A percentile compares a stretch with the other conserved stretches of the same genome.
phyloP scores from a whole-genome alignment of 768 basidiomycete species.

The Gelatoporia subvermispora region DNA sequence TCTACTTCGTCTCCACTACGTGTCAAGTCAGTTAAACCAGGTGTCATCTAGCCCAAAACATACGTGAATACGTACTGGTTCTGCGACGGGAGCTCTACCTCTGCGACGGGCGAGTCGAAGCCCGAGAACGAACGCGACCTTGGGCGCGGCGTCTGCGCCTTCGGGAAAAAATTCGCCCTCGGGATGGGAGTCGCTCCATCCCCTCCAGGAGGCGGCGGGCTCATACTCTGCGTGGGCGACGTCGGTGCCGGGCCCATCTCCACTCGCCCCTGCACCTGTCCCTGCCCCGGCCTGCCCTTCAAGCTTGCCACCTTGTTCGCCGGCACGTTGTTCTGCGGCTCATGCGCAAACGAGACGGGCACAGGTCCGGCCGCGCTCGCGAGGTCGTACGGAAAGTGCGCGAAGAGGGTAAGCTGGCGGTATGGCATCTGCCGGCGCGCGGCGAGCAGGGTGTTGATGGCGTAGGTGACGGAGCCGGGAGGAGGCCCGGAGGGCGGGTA shows the following conservation, averaged over 20 bases:
- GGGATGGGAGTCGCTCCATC: constrained; percentile 30
- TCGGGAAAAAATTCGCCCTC: constrained; percentile 62
- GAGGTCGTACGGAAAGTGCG: constrained; percentile 48
- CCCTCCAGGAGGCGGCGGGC: neutral
- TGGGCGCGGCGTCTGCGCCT: constrained; percentile 43
- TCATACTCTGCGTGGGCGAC: neutral
- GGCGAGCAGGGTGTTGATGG: constrained; percentile 17
- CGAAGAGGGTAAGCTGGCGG: constrained; percentile 56
- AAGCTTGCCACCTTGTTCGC: constrained; percentile 16
- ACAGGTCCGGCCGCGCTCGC: constrained; percentile 48
- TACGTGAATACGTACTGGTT: constrained; percentile 19
- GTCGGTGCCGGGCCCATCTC: neutral
- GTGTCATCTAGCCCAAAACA: constrained; percentile 1
- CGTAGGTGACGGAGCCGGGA: constrained; percentile 21
- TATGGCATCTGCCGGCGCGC: constrained; percentile 22
- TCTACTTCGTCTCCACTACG: neutral
- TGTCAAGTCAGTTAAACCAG: neutral
- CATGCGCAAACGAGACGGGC: constrained; percentile 53
- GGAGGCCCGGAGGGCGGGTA: constrained; percentile 15
- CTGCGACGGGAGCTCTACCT: constrained; percentile 13
- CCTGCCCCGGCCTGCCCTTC: neutral
- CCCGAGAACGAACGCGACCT: constrained; percentile 74
- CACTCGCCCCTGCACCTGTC: too few relatives aligned
- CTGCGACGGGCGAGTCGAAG: constrained; percentile 41
- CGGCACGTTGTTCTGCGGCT: constrained; percentile 37